These are phyloP conservation scores for Fusarium continuum DNA, from an alignment of 2,329 filamentous ascomycete genomes.

Conservation along the genomic window DNA sequence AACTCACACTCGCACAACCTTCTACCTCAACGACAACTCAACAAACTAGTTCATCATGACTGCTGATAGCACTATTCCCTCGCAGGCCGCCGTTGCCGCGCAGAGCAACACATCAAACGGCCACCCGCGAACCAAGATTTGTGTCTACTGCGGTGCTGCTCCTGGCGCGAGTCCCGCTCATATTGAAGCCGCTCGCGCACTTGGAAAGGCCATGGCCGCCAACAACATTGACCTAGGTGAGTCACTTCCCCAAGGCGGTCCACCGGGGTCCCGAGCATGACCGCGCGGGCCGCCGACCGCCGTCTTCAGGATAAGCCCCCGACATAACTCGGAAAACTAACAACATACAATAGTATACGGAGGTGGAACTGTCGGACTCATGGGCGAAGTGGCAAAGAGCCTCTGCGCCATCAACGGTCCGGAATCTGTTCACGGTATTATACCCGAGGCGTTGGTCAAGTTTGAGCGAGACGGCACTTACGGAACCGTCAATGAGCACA, in stretches of 20 bases:
- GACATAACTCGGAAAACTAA: conserved; percentile 12
- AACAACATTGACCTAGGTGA: conserved; percentile 79
- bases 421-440: conserved; percentile 87
- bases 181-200: conserved; percentile 77
- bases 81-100: conserved; percentile 18
- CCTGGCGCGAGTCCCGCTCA: conserved; percentile 77
- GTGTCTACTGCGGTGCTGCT: conserved; percentile 92
- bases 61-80: conserved; percentile 37
- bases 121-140: conserved; percentile 71
- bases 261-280: background rate
- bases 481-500: conserved; percentile 53
- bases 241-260: conserved; percentile 32
- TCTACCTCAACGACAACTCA: background rate
- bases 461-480: conserved; percentile 76
- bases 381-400: conserved; percentile 91
- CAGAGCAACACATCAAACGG: conserved; percentile 44
- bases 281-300: conserved; percentile 6
- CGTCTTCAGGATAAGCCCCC: background rate
- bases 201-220: conserved; percentile 77
- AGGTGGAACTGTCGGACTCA: conserved; percentile 91
- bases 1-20: background rate
- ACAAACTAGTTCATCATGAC: conserved; percentile 40
- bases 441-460: conserved; percentile 83
- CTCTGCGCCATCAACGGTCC: conserved; percentile 86
- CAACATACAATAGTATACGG: conserved; percentile 74